Evolutionary conservation across 2,329 filamentous ascomycete genomes (phyloP), one percentile per base, ranked within the genome.

Genomic region (Pseudocercospora fuligena): DNA sequence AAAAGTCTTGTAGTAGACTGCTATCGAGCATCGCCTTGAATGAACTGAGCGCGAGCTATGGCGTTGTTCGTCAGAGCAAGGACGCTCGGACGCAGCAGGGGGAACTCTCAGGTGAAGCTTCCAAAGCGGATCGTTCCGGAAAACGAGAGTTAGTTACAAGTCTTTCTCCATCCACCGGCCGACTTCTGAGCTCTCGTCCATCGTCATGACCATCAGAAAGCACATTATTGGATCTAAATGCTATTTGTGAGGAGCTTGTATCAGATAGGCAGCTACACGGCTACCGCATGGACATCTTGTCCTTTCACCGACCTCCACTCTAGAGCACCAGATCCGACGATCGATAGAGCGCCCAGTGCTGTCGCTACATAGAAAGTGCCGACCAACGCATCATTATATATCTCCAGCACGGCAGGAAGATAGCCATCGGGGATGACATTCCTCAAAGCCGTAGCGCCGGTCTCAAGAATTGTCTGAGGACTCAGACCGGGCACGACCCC

Each of bases 271-370:
- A 19, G 40, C 40, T 43, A 43, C 40, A 43, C 40, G n/a, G 56
- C 56, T 12, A 29, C 56, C 12, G 36, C 56, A 40, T 58, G 56
- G 16, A 58, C 31, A 25, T 58, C 56, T 8, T 58, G 56, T 2
- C 64, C 54, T 80, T 90, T 91, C 74, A 91, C 87, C 70, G 81
- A 88, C 74, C 81, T 84, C 88, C 88, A 91, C 78, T 90, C 85
- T 71, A 91, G 83, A 5, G 80, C 78, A 0, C 82, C 69, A 0
- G 83, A 82, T 0, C 86, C 88, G 5, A 89, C 25, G 16, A 89
- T 80, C 5, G 82, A 83, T 7, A 89, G 63, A 8, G 80, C 80
- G 0, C 82, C 81, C 73, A 89, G 78, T 2, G 84, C 83, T 5
- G 89, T 78, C 1, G 82, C 84, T 11, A 91, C 84, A 65, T 85